Conservation (phyloP, 2,329 filamentous ascomycete genomes). For the Colletotrichum trifolii region DNA sequence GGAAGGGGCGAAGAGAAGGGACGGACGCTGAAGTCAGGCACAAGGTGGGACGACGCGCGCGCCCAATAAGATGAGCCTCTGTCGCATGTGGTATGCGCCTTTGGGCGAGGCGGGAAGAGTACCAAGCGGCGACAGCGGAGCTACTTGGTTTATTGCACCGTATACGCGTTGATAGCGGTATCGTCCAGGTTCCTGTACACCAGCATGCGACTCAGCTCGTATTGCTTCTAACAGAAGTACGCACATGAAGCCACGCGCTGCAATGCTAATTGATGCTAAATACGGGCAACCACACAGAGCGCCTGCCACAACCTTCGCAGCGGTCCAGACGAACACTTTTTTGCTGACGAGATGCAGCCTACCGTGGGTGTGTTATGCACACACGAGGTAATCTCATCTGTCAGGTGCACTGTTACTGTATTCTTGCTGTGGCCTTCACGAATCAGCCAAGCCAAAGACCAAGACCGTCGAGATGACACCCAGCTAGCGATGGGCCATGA, state of each 20-base stretch:
- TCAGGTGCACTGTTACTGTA: conserved; percentile 7
- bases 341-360: conserved; percentile 2
- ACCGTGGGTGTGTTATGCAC: neutral
- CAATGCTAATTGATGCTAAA: too few species aligned
- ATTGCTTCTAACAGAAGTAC: conserved; percentile 34
- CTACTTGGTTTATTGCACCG: neutral
- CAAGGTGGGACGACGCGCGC: too few species aligned
- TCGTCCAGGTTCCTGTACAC: neutral
- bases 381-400: conserved; percentile 16
- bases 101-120: conserved; percentile 20
- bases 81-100: conserved; percentile 15
- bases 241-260: neutral
- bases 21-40: neutral
- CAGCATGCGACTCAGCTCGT: conserved; percentile 31
- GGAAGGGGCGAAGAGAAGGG: neutral
- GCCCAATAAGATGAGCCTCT: conserved; percentile 12
- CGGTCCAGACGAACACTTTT: conserved; percentile 20
- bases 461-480: too few species aligned
- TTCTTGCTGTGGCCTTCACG: neutral
- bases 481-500: too few species aligned
- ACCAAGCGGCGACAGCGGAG: conserved; percentile 18
- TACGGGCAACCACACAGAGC: neutral
- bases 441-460: conserved; percentile 5
- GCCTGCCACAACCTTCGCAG: neutral
- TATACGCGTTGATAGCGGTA: neutral